Conservation (phyloP, 768 basidiomycete species). For the Mycena polygramma region DNA sequence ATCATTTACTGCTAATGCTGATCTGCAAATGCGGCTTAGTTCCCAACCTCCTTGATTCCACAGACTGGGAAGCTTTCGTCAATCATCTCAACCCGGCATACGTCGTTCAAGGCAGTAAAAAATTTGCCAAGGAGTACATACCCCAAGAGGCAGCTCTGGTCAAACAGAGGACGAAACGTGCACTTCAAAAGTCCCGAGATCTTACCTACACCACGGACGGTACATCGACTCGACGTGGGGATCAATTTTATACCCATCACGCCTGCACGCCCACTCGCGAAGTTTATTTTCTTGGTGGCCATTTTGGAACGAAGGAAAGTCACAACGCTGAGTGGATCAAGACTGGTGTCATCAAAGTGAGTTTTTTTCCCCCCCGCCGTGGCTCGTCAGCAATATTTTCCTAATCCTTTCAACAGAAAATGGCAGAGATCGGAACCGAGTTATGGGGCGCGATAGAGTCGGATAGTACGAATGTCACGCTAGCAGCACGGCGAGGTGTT, state of each 20-base stretch:
- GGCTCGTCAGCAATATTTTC: slow-evolving; percentile 7
- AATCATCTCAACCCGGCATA: slow-evolving; percentile 1
- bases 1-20: slow-evolving; percentile 12
- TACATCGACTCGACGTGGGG: not conserved
- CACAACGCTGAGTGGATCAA: slow-evolving; percentile 19
- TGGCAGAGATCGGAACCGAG: slow-evolving; percentile 2
- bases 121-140: not conserved
- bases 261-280: not conserved
- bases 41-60: slow-evolving; percentile 9
- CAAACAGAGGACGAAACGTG: not conserved
- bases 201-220: slow-evolving; percentile 1
- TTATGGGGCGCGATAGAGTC: slow-evolving; percentile 14
- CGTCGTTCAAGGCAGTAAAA: not conserved
- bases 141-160: slow-evolving; percentile 1
- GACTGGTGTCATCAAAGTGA: slow-evolving; percentile 6
- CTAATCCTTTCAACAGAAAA: slow-evolving; percentile 4
- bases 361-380: slow-evolving; percentile 1
- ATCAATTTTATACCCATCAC: slow-evolving; percentile 16
- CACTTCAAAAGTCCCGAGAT: slow-evolving; percentile 2
- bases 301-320: slow-evolving; percentile 1
- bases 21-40: slow-evolving; percentile 15
- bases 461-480: slow-evolving; percentile 16
- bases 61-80: slow-evolving; percentile 7
- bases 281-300: slow-evolving; percentile 12
- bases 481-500: slow-evolving; percentile 9